phyloP scores from a whole-genome alignment of 345 rosid species.

The Gossypium thurberi region DNA sequence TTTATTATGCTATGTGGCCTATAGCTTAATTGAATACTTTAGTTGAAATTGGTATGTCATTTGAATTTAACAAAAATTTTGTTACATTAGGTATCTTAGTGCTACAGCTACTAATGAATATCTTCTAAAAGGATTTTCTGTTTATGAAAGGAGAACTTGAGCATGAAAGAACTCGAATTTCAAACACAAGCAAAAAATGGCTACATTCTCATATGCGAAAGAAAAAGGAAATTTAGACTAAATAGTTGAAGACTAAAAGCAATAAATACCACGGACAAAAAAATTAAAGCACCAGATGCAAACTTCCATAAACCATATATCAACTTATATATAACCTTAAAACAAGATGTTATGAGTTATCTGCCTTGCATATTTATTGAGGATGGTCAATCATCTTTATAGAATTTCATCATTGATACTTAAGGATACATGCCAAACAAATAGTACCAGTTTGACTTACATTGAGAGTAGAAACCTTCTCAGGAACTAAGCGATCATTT shows the following conservation, averaged over 20 bases:
- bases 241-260: neutral
- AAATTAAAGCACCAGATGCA: neutral
- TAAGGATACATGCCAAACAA: neutral
- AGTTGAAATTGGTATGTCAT: neutral
- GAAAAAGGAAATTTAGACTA: neutral
- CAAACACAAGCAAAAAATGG: neutral
- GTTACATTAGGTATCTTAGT: neutral
- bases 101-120: neutral
- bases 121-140: neutral
- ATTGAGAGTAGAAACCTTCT: conserved; percentile 50
- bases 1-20: neutral
- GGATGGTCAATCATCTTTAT: neutral
- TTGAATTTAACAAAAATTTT: no score
- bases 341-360: neutral
- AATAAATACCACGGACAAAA: neutral
- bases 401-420: neutral
- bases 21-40: neutral
- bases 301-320: neutral
- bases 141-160: neutral
- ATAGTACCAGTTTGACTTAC: conserved; percentile 38
- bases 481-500: conserved; percentile 81
- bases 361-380: neutral
- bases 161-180: neutral
- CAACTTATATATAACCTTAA: neutral
- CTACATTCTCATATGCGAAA: neutral